Conservation (phyloP, 805 yeast genomes). For the Jamesozyma lodderae region DNA sequence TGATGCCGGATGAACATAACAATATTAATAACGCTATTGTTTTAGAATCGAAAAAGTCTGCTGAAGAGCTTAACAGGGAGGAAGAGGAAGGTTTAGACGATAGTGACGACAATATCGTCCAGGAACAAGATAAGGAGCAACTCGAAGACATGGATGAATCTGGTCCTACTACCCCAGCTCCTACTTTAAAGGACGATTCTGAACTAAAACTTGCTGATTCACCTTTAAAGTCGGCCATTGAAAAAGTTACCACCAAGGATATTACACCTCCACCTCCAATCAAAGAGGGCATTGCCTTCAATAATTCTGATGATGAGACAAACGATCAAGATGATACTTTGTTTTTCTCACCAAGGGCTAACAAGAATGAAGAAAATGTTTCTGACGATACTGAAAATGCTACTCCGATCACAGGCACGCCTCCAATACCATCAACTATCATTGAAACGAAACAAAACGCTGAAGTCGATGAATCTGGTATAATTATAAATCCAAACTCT, state of each 20-base stretch:
- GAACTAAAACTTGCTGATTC: background rate
- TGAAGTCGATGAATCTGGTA: too few species aligned
- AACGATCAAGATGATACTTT: background rate
- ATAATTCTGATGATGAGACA: background rate
- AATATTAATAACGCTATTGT: conserved; percentile 31
- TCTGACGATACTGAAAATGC: conserved; percentile 1
- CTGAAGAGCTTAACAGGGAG: background rate
- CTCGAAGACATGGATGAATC: background rate
- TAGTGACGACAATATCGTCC: background rate
- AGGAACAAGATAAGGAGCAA: background rate
- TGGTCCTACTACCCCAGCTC: conserved; percentile 1
- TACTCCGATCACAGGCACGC: background rate
- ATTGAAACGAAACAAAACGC: too few species aligned
- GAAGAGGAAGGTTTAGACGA: background rate
- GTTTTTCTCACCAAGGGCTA: background rate
- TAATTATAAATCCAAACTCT: too few species aligned
- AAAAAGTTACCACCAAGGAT: background rate
- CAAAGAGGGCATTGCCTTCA: background rate
- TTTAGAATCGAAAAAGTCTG: background rate
- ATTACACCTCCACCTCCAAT: background rate
- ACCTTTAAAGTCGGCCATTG: background rate
- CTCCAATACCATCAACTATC: too few species aligned
- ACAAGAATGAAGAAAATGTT: background rate
- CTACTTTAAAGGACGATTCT: background rate
- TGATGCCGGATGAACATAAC: conserved; percentile 30